Base-by-base conservation (phyloP, 2,329 filamentous ascomycete genomes). In the Dendrostoma leiphaemia region DNA sequence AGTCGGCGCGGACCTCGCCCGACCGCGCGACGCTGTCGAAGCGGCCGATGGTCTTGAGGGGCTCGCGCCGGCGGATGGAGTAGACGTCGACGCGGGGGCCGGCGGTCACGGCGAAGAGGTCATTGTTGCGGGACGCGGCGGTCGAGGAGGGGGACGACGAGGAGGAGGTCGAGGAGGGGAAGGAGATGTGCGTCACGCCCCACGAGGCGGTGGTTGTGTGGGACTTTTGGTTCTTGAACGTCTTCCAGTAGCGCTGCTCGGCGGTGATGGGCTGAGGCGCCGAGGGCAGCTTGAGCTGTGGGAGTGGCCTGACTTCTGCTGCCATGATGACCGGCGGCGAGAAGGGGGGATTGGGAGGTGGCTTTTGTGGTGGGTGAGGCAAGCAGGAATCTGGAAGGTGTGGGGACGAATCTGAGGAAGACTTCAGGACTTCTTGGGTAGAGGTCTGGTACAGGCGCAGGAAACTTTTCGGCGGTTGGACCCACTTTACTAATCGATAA, bases 171-270 rank as follows among this genome's bases (percentile, higher is more conserved):
- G 71, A 72, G 24, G 72, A 67, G 58, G 81, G 88, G 69, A 86
- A 88, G 47, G 90, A 92, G 69, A 99, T 96, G 71, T 95, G 87
- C 31, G 91, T 96, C 65, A 99, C 84, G 43, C 91, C 89, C 69
- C 89, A 91, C 67, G 90, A 90, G 60, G 94, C 91, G 60, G 92
- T 91, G 59, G 93, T 96, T 43, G 94, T 90, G 59, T 97, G 86
- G 58, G 93, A 85, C 54, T 96, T 84, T 61, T 92, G 90, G 63
- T 92, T 94, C 74, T 90, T 91, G 78, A 99, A 99, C 12, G 89
- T 88, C 68, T 88, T 89, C 95, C 95, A 99, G 79, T 97, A 97
- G 61, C 87, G 83, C 74, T 97, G 92, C 76, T 99, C 94, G 29
- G 92, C 87, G 6, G 93, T 96, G 45, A 93, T 75, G 51, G 90